These are phyloP conservation scores for Xylariomycetidae sp. DNA, from an alignment of 2,329 filamentous ascomycete genomes.

Conservation along the genomic window DNA sequence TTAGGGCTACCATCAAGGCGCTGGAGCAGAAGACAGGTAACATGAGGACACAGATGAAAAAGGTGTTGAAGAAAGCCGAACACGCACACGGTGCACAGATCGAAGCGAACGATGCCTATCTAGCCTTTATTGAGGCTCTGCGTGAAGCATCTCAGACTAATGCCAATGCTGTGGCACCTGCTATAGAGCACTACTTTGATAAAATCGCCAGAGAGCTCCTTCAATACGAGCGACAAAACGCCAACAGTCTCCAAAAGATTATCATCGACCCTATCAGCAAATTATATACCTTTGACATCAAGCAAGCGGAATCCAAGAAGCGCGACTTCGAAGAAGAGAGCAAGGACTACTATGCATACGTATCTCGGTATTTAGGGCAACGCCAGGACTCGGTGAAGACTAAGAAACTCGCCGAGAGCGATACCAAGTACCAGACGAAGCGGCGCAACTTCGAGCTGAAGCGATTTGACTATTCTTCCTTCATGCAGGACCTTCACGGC, in stretches of 20 bases:
- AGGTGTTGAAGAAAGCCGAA: constrained; percentile 90
- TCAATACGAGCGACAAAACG: constrained; percentile 79
- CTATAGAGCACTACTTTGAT: constrained; percentile 96
- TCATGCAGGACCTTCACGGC: constrained; percentile 98
- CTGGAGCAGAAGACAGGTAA: constrained; percentile 94
- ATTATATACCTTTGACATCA: constrained; percentile 93
- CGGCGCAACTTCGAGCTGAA: constrained; percentile 93
- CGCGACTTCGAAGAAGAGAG: constrained; percentile 98
- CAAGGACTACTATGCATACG: constrained; percentile 96
- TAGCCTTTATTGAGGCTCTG: constrained; percentile 78
- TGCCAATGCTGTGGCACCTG: constrained; percentile 93
- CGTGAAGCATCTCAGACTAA: constrained; percentile 87
- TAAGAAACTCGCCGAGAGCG: constrained; percentile 92
- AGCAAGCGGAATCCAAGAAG: constrained; percentile 93
- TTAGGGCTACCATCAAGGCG: constrained; percentile 93
- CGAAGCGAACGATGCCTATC: constrained; percentile 80
- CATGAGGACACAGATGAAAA: constrained; percentile 93
- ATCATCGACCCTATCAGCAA: constrained; percentile 93
- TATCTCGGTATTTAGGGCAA: constrained; percentile 92
- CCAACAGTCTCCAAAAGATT: constrained; percentile 77
- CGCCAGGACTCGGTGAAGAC: constrained; percentile 93
- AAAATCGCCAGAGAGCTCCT: constrained; percentile 92
- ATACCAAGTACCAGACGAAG: constrained; percentile 94
- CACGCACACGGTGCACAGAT: constrained; percentile 74
- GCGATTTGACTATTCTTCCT: constrained; percentile 97